Evolutionary conservation across 371 early-diverging fungal genomes (phyloP), one percentile per base, ranked within the genome.

Genomic region (Mortierella sp.): DNA sequence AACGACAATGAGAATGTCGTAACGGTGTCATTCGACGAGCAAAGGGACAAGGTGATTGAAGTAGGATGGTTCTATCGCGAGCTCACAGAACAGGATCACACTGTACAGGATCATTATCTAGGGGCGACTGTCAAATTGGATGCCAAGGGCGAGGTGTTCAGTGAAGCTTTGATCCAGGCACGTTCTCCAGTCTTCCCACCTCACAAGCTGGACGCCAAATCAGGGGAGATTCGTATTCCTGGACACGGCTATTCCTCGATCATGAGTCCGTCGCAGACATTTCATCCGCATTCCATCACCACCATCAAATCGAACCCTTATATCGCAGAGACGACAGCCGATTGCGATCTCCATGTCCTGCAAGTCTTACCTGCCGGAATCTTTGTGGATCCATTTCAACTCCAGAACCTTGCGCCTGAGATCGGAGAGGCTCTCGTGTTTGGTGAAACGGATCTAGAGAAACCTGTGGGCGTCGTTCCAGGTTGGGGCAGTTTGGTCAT

Each of bases 301-400:
- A 69, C 61, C 22, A 76, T 76, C 46, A 64, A 50, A 19, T 76
- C 77, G 19, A 60, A 68, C 25, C 77, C 77, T 8, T 50, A 60
- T 16, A 63, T 69, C 16, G 46, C 46, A 16, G 57, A 34, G 8
- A 76, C 77, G 3, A 76, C 69, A 2, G 39, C 37, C 1, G 55
- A 57, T 10, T 76, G 77, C 19, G 69, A 76, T 16, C 31, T 76
- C 17, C 41, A 61, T 45, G 62, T 76, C 29, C 31, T 76, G 31
- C 77, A 76, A 21, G 65, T 76, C 17, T 27, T 76, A 34, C 77
- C 77, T 12, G 46, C 66, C 1, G 69, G 66, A 12, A 43, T 69
- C 31, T 76, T 76, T 69, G 77, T 76, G 9, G 77, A 76, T 14
- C 77, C 77, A 25, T 76, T 76, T 55, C 77, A 76, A 39, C 57